phyloP scores from a whole-genome alignment of 345 rosid species.

The Microcos paniculata region DNA sequence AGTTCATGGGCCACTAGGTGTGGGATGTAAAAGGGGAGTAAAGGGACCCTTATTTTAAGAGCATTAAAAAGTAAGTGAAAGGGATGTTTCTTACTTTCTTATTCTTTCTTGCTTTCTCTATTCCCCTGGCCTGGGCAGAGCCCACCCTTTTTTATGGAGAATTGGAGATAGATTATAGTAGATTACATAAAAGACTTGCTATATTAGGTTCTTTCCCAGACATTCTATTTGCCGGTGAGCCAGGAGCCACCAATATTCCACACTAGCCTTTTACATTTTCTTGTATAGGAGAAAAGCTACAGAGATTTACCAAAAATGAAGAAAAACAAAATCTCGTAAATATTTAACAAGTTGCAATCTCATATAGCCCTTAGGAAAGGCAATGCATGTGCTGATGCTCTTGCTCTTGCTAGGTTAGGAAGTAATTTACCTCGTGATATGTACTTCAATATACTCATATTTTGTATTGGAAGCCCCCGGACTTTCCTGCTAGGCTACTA shows the following conservation, averaged over 20 bases:
- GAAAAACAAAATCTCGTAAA: background rate
- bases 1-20: conserved; percentile 36
- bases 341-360: background rate
- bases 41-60: conserved; percentile 9
- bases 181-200: background rate
- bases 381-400: too few species aligned
- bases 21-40: background rate
- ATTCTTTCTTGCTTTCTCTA: too few species aligned
- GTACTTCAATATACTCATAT: too few species aligned
- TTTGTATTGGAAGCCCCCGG: too few species aligned
- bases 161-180: too few species aligned
- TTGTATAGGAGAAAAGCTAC: background rate
- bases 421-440: too few species aligned
- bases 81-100: conserved; percentile 28
- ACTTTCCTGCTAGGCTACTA: too few species aligned
- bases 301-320: background rate
- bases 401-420: too few species aligned
- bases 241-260: background rate
- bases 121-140: background rate
- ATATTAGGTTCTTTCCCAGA: background rate
- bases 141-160: conserved; percentile 3
- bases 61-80: conserved; percentile 37
- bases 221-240: background rate
- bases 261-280: background rate
- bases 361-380: too few species aligned